Evolutionary conservation across 1,284 basidiomycete species (phyloP).

Genomic region (Boletellus dicymbophilus): DNA sequence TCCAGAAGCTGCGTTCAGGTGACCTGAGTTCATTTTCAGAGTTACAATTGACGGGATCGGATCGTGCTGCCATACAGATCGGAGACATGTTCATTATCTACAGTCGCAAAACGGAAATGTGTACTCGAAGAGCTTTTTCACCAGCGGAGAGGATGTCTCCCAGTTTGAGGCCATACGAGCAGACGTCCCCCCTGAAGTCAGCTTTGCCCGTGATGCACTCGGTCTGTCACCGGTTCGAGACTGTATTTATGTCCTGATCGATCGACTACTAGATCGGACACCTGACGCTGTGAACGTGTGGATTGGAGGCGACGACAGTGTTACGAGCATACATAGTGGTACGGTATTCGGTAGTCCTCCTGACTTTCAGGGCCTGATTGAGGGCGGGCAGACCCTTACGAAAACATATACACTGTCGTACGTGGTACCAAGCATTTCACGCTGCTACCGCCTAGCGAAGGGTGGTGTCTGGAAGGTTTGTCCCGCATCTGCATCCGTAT

Average conservation of each 20-base stretch:
- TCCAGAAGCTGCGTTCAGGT: conserved; percentile 47
- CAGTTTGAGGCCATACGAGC: conserved; percentile 63
- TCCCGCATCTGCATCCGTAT: not conserved
- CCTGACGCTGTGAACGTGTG: conserved; percentile 93
- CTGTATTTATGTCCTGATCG: conserved; percentile 1
- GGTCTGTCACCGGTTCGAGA: conserved; percentile 46
- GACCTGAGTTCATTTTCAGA: conserved; percentile 5
- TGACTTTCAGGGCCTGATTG: conserved; percentile 5
- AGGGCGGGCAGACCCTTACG: conserved; percentile 73
- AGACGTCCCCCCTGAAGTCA: conserved; percentile 67
- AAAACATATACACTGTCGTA: conserved; percentile 89
- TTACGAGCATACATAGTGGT: conserved; percentile 88
- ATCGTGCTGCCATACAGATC: conserved; percentile 4
- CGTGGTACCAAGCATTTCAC: conserved; percentile 85
- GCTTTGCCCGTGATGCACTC: conserved; percentile 77
- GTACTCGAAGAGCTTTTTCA: conserved; percentile 51
- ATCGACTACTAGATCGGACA: conserved; percentile 47
- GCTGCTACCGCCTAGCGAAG: conserved; percentile 83
- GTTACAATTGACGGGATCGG: conserved; percentile 2
- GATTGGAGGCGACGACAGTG: conserved; percentile 79
- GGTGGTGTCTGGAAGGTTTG: conserved; percentile 79
- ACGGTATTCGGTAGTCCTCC: conserved; percentile 9
- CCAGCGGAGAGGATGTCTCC: conserved; percentile 39
- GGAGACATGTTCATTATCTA: conserved; percentile 61
- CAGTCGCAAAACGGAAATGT: conserved; percentile 94